These are phyloP conservation scores for Zangia roseola DNA, from an alignment of 768 basidiomycete species.

Conservation along the genomic window DNA sequence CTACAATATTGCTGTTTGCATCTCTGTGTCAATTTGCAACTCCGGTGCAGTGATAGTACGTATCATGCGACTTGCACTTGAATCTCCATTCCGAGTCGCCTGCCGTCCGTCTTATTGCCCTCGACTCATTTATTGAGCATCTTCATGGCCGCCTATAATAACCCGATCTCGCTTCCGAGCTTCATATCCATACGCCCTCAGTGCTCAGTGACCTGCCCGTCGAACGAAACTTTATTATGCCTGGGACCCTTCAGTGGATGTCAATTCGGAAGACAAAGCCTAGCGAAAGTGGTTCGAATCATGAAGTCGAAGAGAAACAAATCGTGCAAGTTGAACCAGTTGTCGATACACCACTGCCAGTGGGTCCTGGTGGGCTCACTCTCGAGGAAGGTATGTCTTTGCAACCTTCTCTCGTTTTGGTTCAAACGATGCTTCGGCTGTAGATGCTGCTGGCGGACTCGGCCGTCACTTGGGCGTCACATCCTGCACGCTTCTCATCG, in stretches of 20 bases:
- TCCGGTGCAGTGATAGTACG: too few species aligned
- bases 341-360: slow-evolving; percentile 13
- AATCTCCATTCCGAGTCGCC: too few species aligned
- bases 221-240: slow-evolving; percentile 2
- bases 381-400: slow-evolving; percentile 44
- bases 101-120: too few species aligned
- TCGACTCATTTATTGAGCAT: too few species aligned
- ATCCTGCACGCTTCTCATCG: slow-evolving; percentile 53
- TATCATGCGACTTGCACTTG: too few species aligned
- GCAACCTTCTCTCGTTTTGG: neutral
- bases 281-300: neutral
- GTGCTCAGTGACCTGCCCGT: too few species aligned
- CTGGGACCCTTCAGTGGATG: neutral
- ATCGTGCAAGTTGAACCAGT: neutral
- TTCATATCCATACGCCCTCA: too few species aligned
- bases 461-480: slow-evolving; percentile 55
- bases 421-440: too few species aligned
- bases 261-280: neutral
- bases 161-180: too few species aligned
- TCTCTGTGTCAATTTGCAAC: too few species aligned
- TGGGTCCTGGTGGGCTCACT: slow-evolving; percentile 43
- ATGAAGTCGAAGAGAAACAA: neutral
- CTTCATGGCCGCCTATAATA: too few species aligned
- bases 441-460: slow-evolving; percentile 53
- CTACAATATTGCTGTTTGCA: too few species aligned